Evolutionary conservation across 305 asterid species (phyloP), one percentile per base, ranked within the genome.

Genomic region (Stenogyne calaminthoides): DNA sequence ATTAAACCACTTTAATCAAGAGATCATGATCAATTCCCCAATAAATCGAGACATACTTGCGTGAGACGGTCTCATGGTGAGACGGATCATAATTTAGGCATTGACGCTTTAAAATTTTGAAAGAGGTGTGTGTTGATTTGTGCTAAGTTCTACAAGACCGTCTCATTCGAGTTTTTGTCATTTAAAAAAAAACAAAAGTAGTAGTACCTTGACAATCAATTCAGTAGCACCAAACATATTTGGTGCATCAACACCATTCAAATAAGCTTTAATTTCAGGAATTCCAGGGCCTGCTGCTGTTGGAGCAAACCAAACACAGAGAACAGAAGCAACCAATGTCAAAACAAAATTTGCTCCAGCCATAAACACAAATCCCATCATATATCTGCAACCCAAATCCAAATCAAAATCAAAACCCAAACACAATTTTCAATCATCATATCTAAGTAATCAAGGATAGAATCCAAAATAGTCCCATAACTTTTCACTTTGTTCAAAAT

Each of bases 231-330:
- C 98, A 54, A 82, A 89, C 97, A 93, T 93, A 63, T 91, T 72
- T 6, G 97, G 95, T 22, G 95, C 91, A 78, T 93, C 97, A 5
- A 91, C 87, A 66, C 98, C 98, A 79, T 91, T 93, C 14, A 93
- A 87, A 84, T 91, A 93, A 64, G 98, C 98, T 79, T 93, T 93
- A 54, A 91, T 93, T 74, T 93, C 96, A 19, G 97, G 95, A 65
- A 91, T 91, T 63, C 98, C 98, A 42, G 98, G 97, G 14, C 98
- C 98, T n/a, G 98, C 96, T 68, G 97, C 98, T 29, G 95, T 89
- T 1, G 98, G 98, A 60, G 98, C 98, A 69, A 91, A 93, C 71
- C 70, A 87, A 25, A 93, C 95, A 62, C 91, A 83, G 14, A 93
- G 92, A 71, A 86, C 67, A 7, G 98, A 85, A 46, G 98, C 96